Base-by-base conservation (phyloP, 2,329 filamentous ascomycete genomes). In the Zalaria obscura region DNA sequence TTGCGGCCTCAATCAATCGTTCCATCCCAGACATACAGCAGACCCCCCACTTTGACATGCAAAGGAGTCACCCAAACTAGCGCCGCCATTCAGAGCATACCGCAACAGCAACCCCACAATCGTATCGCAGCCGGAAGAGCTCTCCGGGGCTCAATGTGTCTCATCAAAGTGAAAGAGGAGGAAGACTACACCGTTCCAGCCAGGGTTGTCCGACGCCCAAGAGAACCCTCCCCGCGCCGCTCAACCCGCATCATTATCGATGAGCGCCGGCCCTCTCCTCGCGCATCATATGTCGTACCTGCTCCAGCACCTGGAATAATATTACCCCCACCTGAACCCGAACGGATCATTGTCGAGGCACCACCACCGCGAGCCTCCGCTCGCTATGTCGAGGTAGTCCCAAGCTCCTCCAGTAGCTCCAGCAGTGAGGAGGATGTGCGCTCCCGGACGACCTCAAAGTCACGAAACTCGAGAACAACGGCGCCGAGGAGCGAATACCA, bases 341-440 rank as follows among this genome's bases (percentile, higher is more conserved):
- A 59, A n/a, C 62, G 61, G 9, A 50, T 62, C 39, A 63, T 63
- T 38, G 53, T 63, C 25, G 50, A 61, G 43, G 55, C 56, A 2
- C 57, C 57, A 3, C 51, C 52, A 25, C 53, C 55, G n/a, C 51
- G 55, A 26, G 49, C 56, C 5, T 54, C 58, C 9, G 50, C 56
- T 45, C 63, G 67, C 47, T 67, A 67, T 41, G 64, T 69, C 39
- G 62, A 69, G 49, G 66, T 69, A 33, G 58, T 58, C 11, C 53
- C 49, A 39, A 57, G 53, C 39, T 54, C 52, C 9, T 40, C 42
- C 33, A 38, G 42, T 42, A 50, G 50, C 41, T 56, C 55, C 25
- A 50, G 40, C n/a, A 52, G 43, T 46, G 40, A 53, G 48, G 59
- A 61, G 31, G 50, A 48, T 36, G 45, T 49, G 9, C 45, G 50